Evolutionary conservation across 768 basidiomycete genomes (phyloP).

Genomic region (Pleurotus eryngii): DNA sequence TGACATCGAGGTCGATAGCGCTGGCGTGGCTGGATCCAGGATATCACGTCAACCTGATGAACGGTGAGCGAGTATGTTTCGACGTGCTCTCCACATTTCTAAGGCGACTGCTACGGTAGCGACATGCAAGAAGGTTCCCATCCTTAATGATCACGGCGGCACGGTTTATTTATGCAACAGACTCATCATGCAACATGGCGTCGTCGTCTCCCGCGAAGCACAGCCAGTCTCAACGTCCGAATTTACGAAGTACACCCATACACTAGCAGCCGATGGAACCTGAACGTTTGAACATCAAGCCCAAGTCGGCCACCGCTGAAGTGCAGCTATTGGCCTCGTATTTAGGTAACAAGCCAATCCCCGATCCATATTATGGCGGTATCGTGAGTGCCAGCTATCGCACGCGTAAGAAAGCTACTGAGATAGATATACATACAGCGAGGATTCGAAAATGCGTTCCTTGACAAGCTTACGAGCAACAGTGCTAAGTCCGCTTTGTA

Average conservation of each 20-base stretch:
- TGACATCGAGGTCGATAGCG: slow-evolving; percentile 73
- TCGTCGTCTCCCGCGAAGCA: slow-evolving; percentile 68
- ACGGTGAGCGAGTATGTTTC: too few relatives aligned
- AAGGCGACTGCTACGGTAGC: slow-evolving; percentile 38
- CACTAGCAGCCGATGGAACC: slow-evolving; percentile 78
- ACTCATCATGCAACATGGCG: slow-evolving; percentile 48
- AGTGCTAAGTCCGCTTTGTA: slow-evolving; percentile 10
- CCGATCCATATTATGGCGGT: too few relatives aligned
- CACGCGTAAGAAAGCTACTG: not conserved
- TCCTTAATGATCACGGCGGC: not conserved
- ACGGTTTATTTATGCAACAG: not conserved
- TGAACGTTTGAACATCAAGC: slow-evolving; percentile 26
- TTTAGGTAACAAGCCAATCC: slow-evolving; percentile 64
- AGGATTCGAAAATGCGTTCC: slow-evolving; percentile 17
- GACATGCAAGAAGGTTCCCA: slow-evolving; percentile 64
- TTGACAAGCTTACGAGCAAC: slow-evolving; percentile 21
- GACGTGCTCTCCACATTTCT: too few relatives aligned
- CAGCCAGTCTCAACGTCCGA: slow-evolving; percentile 64
- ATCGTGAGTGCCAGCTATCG: slow-evolving; percentile 38
- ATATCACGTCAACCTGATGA: too few relatives aligned
- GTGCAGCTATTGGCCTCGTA: slow-evolving; percentile 82
- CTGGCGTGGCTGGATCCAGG: slow-evolving; percentile 36
- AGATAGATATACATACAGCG: slow-evolving; percentile 36
- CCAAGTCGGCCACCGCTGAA: slow-evolving; percentile 51
- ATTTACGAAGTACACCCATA: slow-evolving; percentile 75